phyloP scores from a whole-genome alignment of 345 rosid genomes.

The Kernera saxatilis region DNA sequence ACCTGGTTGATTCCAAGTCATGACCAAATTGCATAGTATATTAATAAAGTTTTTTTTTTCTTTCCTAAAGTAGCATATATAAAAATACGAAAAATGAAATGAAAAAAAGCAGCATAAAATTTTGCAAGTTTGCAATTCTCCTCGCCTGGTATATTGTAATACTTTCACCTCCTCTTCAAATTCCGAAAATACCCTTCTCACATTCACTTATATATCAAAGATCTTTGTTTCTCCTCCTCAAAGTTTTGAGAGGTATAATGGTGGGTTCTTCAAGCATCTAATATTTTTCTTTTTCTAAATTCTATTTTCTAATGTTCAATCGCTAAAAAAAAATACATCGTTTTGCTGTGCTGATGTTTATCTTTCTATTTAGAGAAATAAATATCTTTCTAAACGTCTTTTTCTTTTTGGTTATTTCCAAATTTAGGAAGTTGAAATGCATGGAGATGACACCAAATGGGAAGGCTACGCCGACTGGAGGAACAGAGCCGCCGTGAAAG shows the following conservation, averaged over 20 bases:
- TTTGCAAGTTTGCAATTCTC: too few relatives aligned
- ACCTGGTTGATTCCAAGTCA: background rate
- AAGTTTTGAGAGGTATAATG: conserved; percentile 23
- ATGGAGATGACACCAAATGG: conserved; percentile 35
- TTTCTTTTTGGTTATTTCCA: background rate
- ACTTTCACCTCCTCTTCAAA: conserved; percentile 21
- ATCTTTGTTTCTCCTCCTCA: background rate
- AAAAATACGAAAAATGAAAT: too few relatives aligned
- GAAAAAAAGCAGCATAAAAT: background rate
- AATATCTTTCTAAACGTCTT: background rate
- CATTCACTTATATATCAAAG: conserved; percentile 20
- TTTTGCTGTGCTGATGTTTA: background rate
- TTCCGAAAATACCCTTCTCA: conserved; percentile 20
- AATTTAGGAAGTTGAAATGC: conserved; percentile 38
- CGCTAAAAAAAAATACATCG: too few relatives aligned
- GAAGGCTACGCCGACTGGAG: conserved; percentile 74
- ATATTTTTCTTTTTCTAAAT: background rate
- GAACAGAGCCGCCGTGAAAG: conserved; percentile 47
- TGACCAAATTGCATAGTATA: background rate
- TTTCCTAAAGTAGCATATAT: too few relatives aligned
- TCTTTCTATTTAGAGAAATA: background rate
- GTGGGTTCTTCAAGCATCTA: conserved; percentile 37
- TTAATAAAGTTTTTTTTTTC: too few relatives aligned
- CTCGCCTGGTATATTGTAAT: background rate
- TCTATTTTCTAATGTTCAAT: background rate